phyloP scores from a whole-genome alignment of 2,329 filamentous ascomycete genomes.

The Penicillium sp. region DNA sequence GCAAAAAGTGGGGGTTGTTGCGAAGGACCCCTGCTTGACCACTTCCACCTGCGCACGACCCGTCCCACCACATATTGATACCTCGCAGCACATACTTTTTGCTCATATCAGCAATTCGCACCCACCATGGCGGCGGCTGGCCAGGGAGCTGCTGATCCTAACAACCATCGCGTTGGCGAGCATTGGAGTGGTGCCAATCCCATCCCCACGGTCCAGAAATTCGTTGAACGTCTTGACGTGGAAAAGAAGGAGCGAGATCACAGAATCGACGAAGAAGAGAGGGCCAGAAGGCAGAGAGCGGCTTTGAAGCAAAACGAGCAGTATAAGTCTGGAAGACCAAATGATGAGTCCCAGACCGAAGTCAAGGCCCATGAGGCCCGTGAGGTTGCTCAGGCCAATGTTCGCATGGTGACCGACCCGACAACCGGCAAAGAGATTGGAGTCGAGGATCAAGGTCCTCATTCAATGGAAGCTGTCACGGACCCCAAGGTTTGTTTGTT shows the following conservation, averaged over 20 bases:
- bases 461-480: constrained; percentile 69
- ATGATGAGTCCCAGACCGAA: constrained; percentile 48
- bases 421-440: constrained; percentile 83
- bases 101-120: neutral
- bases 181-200: constrained; percentile 84
- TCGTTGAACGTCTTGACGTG: constrained; percentile 74
- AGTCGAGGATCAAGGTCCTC: constrained; percentile 77
- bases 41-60: neutral
- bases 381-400: constrained; percentile 45
- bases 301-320: constrained; percentile 19
- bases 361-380: constrained; percentile 52
- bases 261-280: constrained; percentile 63
- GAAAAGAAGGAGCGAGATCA: constrained; percentile 77
- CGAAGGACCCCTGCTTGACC: neutral
- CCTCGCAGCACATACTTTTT: neutral
- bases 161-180: constrained; percentile 55
- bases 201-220: constrained; percentile 84
- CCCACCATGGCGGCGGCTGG: constrained; percentile 14
- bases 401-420: constrained; percentile 76
- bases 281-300: constrained; percentile 29
- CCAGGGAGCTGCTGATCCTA: constrained; percentile 15
- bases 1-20: constrained; percentile 4
- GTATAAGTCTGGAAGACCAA: neutral
- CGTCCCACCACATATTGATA: neutral
- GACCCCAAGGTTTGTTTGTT: constrained; percentile 63